Evolutionary conservation across 1,284 basidiomycete species (phyloP).

Genomic region (Wolfiporia cocos): DNA sequence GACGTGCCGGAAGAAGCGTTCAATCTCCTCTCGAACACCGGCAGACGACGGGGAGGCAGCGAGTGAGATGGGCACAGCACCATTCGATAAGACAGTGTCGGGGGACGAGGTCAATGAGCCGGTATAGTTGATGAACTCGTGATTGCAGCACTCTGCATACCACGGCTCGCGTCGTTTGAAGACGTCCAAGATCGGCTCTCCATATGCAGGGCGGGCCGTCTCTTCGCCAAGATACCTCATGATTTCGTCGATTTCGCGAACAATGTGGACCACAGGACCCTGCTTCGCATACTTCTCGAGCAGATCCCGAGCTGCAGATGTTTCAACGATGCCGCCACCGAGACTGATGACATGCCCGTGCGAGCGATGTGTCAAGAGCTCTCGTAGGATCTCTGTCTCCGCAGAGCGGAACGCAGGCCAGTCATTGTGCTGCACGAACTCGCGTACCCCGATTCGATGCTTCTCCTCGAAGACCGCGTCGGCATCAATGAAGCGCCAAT

Average conservation of each 20-base stretch:
- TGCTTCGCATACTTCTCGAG: slow-evolving; percentile 62
- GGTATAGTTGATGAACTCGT: slow-evolving; percentile 83
- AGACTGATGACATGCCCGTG: slow-evolving; percentile 79
- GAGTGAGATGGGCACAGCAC: not conserved
- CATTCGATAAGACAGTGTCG: not conserved
- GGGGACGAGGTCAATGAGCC: slow-evolving; percentile 23
- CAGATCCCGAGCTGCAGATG: slow-evolving; percentile 63
- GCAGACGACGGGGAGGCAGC: slow-evolving; percentile 11
- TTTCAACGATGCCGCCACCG: slow-evolving; percentile 96
- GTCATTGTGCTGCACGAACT: slow-evolving; percentile 74
- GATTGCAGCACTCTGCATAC: slow-evolving; percentile 82
- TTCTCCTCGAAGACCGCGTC: slow-evolving; percentile 76
- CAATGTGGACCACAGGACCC: slow-evolving; percentile 70
- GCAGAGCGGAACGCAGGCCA: slow-evolving; percentile 75
- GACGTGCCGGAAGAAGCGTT: slow-evolving; percentile 86
- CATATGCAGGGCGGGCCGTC: slow-evolving; percentile 78
- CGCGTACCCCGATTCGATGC: slow-evolving; percentile 58
- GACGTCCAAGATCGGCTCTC: slow-evolving; percentile 81
- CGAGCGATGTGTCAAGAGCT: slow-evolving; percentile 52
- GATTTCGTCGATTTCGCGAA: slow-evolving; percentile 66
- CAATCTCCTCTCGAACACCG: slow-evolving; percentile 41
- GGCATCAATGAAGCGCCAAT: slow-evolving; percentile 83
- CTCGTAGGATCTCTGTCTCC: slow-evolving; percentile 53
- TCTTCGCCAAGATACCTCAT: slow-evolving; percentile 77
- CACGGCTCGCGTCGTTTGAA: slow-evolving; percentile 81